Evolutionary conservation across 352 stramenopile genomes (phyloP).

Genomic region (Phytophthora sp.): DNA sequence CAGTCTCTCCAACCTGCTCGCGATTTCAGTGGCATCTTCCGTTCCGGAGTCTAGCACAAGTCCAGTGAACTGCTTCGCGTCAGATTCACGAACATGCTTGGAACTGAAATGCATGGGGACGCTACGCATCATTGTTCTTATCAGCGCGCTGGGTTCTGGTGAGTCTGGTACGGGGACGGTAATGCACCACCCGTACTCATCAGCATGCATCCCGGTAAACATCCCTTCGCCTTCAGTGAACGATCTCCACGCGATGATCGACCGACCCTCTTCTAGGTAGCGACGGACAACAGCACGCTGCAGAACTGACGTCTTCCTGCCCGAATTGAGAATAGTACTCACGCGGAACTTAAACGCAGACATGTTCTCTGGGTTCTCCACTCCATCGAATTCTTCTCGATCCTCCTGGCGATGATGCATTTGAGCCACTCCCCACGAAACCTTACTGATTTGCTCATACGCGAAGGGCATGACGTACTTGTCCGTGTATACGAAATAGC

Average conservation of each 20-base stretch:
- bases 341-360: slow-evolving; percentile 23
- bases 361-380: slow-evolving; percentile 7
- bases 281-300: slow-evolving; percentile 7
- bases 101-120: slow-evolving; percentile 26
- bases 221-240: slow-evolving; percentile 22
- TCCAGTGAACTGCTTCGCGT: slow-evolving; percentile 11
- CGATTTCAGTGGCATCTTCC: slow-evolving; percentile 17
- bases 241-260: slow-evolving; percentile 13
- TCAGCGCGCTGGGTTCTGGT: neutral
- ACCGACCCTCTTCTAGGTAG: slow-evolving; percentile 4
- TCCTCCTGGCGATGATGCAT: slow-evolving; percentile 22
- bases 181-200: slow-evolving; percentile 19
- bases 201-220: slow-evolving; percentile 24
- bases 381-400: slow-evolving; percentile 9
- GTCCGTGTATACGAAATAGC: slow-evolving; percentile 13
- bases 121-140: slow-evolving; percentile 14
- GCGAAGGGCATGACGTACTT: slow-evolving; percentile 11
- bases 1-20: slow-evolving; percentile 17
- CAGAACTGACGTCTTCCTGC: slow-evolving; percentile 13
- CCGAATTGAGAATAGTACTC: slow-evolving; percentile 7
- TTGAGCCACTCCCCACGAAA: slow-evolving; percentile 12
- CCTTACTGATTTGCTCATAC: neutral
- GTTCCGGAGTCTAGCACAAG: slow-evolving; percentile 15
- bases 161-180: slow-evolving; percentile 1
- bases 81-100: neutral